Evolutionary conservation across 1,284 basidiomycete genomes (phyloP).

Genomic region (Ceratobasidium theobromae): DNA sequence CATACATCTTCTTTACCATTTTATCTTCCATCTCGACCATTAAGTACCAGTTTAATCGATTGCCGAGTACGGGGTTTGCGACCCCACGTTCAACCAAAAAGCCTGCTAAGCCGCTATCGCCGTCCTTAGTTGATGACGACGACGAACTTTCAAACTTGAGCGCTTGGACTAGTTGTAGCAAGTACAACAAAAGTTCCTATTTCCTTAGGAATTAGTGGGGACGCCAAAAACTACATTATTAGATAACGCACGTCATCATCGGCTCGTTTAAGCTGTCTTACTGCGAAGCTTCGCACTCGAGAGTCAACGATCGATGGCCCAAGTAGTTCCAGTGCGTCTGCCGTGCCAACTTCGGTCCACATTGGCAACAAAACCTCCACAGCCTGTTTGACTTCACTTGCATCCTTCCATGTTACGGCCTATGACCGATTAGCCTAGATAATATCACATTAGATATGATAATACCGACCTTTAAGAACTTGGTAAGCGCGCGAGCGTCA

Average conservation of each 20-base stretch:
- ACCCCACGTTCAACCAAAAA: constrained; percentile 89
- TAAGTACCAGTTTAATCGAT: constrained; percentile 95
- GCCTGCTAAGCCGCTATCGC: constrained; percentile 80
- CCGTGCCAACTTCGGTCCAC: constrained; percentile 96
- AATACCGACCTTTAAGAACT: constrained; percentile 75
- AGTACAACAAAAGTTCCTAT: constrained; percentile 88
- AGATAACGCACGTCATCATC: constrained; percentile 82
- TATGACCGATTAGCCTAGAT: not conserved
- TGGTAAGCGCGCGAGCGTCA: constrained; percentile 90
- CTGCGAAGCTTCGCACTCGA: constrained; percentile 91
- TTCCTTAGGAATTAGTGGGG: too few relatives aligned
- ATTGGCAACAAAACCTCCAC: constrained; percentile 94
- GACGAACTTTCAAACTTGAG: constrained; percentile 89
- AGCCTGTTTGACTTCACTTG: constrained; percentile 94
- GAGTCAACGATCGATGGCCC: constrained; percentile 91
- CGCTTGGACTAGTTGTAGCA: constrained; percentile 96
- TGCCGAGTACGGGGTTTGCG: constrained; percentile 80
- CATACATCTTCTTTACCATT: constrained; percentile 88
- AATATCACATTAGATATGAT: not conserved
- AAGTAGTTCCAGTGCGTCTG: constrained; percentile 93
- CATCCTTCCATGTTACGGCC: constrained; percentile 96
- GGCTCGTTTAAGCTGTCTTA: constrained; percentile 84
- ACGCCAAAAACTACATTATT: too few relatives aligned
- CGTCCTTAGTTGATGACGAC: constrained; percentile 56
- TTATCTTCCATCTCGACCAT: constrained; percentile 90